These are phyloP conservation scores for Cruciata laevipes DNA, from an alignment of 257 asterid species.

Conservation along the genomic window DNA sequence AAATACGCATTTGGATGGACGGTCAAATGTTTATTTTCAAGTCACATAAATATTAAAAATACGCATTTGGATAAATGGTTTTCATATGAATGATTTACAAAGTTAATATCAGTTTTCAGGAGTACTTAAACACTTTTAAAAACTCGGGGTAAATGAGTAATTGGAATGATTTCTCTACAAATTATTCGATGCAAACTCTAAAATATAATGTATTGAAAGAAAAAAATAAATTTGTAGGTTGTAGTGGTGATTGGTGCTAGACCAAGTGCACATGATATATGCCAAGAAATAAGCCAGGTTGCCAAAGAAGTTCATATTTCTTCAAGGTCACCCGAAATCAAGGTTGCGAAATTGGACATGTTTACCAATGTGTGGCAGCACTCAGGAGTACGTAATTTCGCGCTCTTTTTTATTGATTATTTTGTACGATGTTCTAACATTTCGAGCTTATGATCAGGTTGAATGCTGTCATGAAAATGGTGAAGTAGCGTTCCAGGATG, in stretches of 20 bases:
- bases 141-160: too few species aligned
- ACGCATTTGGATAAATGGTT: too few species aligned
- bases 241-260: slow-evolving; percentile 65
- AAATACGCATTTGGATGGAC: too few species aligned
- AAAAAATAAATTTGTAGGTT: slow-evolving; percentile 37
- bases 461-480: slow-evolving; percentile 39
- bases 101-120: too few species aligned
- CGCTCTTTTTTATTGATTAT: neutral
- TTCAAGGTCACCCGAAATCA: slow-evolving; percentile 28
- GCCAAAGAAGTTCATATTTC: slow-evolving; percentile 67
- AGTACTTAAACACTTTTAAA: too few species aligned
- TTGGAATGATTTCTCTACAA: too few species aligned
- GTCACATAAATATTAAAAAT: too few species aligned
- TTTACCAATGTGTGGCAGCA: slow-evolving; percentile 24
- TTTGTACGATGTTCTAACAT: neutral
- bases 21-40: too few species aligned
- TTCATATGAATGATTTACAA: too few species aligned
- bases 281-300: slow-evolving; percentile 32
- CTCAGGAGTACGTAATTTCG: slow-evolving; percentile 11
- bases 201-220: neutral
- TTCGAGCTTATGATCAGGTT: slow-evolving; percentile 28
- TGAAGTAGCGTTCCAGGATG: slow-evolving; percentile 48
- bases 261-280: slow-evolving; percentile 51
- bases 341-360: slow-evolving; percentile 24
- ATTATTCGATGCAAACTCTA: neutral